A percentile compares a stretch with the other conserved stretches of the same genome.
phyloP scores from a whole-genome alignment of 2,329 filamentous ascomycete genomes.

The Clarireedia homoeocarpa region DNA sequence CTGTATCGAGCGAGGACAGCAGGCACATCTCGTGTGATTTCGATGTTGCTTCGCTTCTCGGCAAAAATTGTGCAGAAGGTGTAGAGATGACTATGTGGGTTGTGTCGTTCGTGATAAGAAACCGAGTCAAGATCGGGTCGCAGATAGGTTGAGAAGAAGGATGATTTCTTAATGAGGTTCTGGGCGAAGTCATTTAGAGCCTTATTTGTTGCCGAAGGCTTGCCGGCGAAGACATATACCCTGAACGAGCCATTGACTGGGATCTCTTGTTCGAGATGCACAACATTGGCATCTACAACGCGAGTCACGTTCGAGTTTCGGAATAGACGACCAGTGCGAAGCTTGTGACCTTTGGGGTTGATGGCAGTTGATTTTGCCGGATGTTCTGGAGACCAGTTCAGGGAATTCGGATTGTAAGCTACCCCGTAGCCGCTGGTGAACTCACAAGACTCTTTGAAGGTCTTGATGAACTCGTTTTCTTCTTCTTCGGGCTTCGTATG shows the following conservation, averaged over 20 bases:
- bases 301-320: slow-evolving; percentile 75
- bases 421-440: slow-evolving; percentile 92
- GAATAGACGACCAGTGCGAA: slow-evolving; percentile 68
- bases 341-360: slow-evolving; percentile 54
- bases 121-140: slow-evolving; percentile 54
- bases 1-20: slow-evolving; percentile 64
- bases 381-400: slow-evolving; percentile 77
- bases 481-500: slow-evolving; percentile 30
- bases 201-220: slow-evolving; percentile 46
- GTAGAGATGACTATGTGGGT: slow-evolving; percentile 78
- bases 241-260: slow-evolving; percentile 84
- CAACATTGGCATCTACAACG: slow-evolving; percentile 80
- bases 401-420: slow-evolving; percentile 69
- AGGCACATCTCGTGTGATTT: slow-evolving; percentile 66
- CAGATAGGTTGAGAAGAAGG: slow-evolving; percentile 64
- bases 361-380: slow-evolving; percentile 63
- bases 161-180: slow-evolving; percentile 55
- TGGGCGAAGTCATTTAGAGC: slow-evolving; percentile 65
- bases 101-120: slow-evolving; percentile 72
- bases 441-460: slow-evolving; percentile 85
- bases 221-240: slow-evolving; percentile 78
- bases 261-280: slow-evolving; percentile 84
- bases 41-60: slow-evolving; percentile 56
- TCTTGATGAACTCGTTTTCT: slow-evolving; percentile 77
- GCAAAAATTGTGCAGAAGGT: slow-evolving; percentile 72